A percentile compares a stretch with the other conserved stretches of the same genome.
These are phyloP conservation scores for Elasticomyces elasticus DNA, from an alignment of 495 filamentous ascomycete species.

Conservation along the genomic window DNA sequence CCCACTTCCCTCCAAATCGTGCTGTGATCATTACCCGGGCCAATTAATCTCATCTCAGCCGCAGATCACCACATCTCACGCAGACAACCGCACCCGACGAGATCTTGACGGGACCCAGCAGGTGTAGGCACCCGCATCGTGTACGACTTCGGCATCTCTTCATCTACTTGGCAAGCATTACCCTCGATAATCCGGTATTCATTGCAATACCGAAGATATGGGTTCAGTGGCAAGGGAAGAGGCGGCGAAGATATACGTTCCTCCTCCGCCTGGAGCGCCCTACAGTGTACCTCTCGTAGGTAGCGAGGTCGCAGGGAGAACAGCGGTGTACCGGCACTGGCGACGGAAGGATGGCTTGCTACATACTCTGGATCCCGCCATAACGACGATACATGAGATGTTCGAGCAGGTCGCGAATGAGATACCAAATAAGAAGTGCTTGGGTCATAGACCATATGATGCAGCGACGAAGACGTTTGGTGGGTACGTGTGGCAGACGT, in stretches of 20 bases:
- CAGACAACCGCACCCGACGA: background rate
- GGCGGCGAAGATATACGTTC: conserved; percentile 29
- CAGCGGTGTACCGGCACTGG: conserved; percentile 74
- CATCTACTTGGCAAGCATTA: background rate
- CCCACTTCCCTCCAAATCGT: background rate
- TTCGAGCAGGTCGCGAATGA: conserved; percentile 61
- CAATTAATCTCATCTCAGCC: background rate
- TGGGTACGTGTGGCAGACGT: conserved; percentile 73
- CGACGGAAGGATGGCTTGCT: conserved; percentile 57
- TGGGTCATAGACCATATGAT: conserved; percentile 78
- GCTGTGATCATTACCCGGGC: background rate
- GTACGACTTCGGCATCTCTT: background rate
- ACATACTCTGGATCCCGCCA: conserved; percentile 62
- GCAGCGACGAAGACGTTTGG: conserved; percentile 64
- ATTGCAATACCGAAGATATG: background rate
- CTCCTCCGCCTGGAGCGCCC: conserved; percentile 50
- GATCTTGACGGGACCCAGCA: too few species aligned
- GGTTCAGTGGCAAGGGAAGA: conserved; percentile 25
- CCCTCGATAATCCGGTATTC: background rate
- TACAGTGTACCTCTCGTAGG: conserved; percentile 63
- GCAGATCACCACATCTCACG: background rate
- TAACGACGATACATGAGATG: conserved; percentile 66
- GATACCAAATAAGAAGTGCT: conserved; percentile 51
- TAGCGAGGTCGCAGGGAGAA: conserved; percentile 61
- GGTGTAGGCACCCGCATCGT: background rate